phyloP scores from a whole-genome alignment of 352 stramenopile genomes.

The Globisporangium radiosum region DNA sequence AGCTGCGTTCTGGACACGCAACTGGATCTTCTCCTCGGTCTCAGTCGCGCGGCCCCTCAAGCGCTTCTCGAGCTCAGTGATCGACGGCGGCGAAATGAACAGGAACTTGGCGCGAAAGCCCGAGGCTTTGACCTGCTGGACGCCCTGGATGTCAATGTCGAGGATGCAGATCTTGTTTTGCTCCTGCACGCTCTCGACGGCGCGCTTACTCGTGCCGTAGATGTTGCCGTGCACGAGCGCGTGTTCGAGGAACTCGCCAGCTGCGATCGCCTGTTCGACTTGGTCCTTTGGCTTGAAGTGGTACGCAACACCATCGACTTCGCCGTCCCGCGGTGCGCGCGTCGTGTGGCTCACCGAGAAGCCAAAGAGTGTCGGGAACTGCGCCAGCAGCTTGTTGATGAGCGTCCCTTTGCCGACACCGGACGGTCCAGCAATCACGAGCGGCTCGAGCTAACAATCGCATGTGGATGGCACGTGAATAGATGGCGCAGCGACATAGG shows the following conservation, averaged over 20 bases:
- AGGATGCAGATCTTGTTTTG: constrained; percentile 97
- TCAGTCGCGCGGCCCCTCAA: constrained; percentile 94
- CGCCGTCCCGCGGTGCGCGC: constrained; percentile 87
- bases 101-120: constrained; percentile 91
- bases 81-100: constrained; percentile 95
- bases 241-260: constrained; percentile 95
- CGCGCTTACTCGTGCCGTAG: constrained; percentile 94
- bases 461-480: no score
- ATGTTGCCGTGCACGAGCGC: constrained; percentile 97
- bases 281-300: constrained; percentile 93
- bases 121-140: constrained; percentile 90
- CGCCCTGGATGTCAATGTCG: constrained; percentile 98
- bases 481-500: background rate
- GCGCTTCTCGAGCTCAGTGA: constrained; percentile 92
- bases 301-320: constrained; percentile 96
- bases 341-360: constrained; percentile 98
- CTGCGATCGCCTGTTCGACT: constrained; percentile 92
- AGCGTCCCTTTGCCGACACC: constrained; percentile 95
- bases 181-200: constrained; percentile 90
- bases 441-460: constrained; percentile 46
- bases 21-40: constrained; percentile 93
- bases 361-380: constrained; percentile 86
- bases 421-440: constrained; percentile 89
- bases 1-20: constrained; percentile 90
- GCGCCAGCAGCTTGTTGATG: constrained; percentile 88